A percentile compares a stretch with the other conserved stretches of the same genome.
Evolutionary conservation across 345 rosid species (phyloP).

Genomic region (Turritis glabra): DNA sequence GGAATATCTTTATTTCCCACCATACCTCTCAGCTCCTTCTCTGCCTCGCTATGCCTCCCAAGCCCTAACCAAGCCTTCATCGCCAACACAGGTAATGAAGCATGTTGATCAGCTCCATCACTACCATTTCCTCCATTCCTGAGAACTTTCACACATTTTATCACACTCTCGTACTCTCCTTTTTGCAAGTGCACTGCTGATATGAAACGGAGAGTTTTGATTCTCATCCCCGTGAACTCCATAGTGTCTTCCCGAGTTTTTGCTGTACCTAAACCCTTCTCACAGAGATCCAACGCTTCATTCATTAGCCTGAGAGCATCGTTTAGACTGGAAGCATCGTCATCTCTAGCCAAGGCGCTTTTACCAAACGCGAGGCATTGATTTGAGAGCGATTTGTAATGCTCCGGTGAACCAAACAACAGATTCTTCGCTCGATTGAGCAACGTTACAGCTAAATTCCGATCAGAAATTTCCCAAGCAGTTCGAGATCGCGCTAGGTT

Average conservation of each 20-base stretch:
- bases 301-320: constrained; percentile 83
- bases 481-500: constrained; percentile 83
- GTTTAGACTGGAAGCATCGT: constrained; percentile 44
- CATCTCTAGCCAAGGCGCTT: constrained; percentile 48
- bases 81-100: constrained; percentile 92
- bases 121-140: constrained; percentile 52
- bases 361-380: constrained; percentile 72
- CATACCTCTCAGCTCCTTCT: constrained; percentile 89
- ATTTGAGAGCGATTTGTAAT: constrained; percentile 62
- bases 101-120: constrained; percentile 66
- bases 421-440: constrained; percentile 65
- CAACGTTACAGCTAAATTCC: constrained; percentile 74
- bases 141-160: constrained; percentile 83
- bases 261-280: constrained; percentile 64
- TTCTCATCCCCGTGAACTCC: constrained; percentile 60
- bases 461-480: constrained; percentile 77
- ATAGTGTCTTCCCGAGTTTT: constrained; percentile 57
- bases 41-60: constrained; percentile 78
- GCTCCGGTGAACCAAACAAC: constrained; percentile 69
- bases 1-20: constrained; percentile 80
- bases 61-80: constrained; percentile 97
- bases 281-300: constrained; percentile 77
- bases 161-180: constrained; percentile 83
- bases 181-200: constrained; percentile 87
- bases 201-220: constrained; percentile 77